Base-by-base conservation (phyloP, 352 stramenopile species). In the Globisporangium polare region DNA sequence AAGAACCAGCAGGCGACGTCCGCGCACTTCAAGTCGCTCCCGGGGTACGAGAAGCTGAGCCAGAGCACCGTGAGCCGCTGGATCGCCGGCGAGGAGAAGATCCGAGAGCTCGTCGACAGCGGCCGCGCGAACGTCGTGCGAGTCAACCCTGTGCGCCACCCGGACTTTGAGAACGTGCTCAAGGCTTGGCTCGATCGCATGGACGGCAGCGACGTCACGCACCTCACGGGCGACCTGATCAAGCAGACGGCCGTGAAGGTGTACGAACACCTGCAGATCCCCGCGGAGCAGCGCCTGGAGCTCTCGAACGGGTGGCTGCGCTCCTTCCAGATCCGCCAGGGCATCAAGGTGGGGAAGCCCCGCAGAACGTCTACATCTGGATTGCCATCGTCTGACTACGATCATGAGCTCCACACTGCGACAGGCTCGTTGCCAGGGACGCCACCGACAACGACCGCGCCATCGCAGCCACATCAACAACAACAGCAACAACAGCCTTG, bases 221-320 rank as follows among this genome's bases (percentile, higher is more conserved):
- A 55, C 22, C 27, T 73, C 9, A 59, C 62, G 9, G 62, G 62
- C 2, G 41, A 57, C 20, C 62, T 64, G 57, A 64, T 73, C 27
- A 73, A 73, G 31, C 27, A 56, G 31, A 57, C 42, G 6, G 66
- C 66, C n/a, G 33, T 42, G 33, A 46, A 67, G 35, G 62, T 73
- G 45, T 73, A 73, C 22, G 58, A 70, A 17, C 51, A 67, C 8
- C 43, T 69, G 24, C 15, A 31, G 10, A 66, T 59, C 9, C 57
- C 66, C 0, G 24, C 58, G 10, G 24, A 54, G 9, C 42, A 73
- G 22, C 62, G 66, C 49, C 42, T 69, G 18, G 58, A 69, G 33
- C 62, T 69, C 31, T 73, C 66, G 26, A 73, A 67, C 45, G 66
- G 66, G 17, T 73, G 62, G 62, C 27, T 73, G 29, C 45, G 58